Evolutionary conservation across 768 basidiomycete species (phyloP).

Genomic region (Hebeloma cylindrosporum): DNA sequence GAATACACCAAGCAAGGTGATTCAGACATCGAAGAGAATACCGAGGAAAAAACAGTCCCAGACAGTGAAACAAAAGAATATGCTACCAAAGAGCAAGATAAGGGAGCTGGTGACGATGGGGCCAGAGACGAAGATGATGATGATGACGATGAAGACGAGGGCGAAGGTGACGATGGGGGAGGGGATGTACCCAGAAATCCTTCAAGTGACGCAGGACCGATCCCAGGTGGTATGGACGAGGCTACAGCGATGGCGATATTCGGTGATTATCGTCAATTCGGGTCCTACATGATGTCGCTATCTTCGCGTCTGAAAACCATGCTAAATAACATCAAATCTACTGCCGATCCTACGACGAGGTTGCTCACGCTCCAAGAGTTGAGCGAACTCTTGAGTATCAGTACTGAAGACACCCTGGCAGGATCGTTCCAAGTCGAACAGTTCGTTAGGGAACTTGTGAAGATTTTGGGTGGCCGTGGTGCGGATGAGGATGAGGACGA

Average conservation of each 20-base stretch:
- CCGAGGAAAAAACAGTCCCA: conserved; percentile 39
- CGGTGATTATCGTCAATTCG: conserved; percentile 84
- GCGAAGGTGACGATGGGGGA: conserved; percentile 48
- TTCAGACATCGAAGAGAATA: conserved; percentile 45
- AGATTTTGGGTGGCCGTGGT: conserved; percentile 82
- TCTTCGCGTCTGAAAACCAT: conserved; percentile 87
- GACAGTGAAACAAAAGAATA: conserved; percentile 22
- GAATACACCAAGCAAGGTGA: conserved; percentile 47
- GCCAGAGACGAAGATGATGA: conserved; percentile 34
- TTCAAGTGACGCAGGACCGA: conserved; percentile 41
- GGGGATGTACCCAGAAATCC: conserved; percentile 39
- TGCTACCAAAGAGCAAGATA: conserved; percentile 37
- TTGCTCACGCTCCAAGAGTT: conserved; percentile 91
- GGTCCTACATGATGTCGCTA: conserved; percentile 91
- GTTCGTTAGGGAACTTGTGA: conserved; percentile 89
- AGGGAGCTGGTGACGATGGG: conserved; percentile 29
- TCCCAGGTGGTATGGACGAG: conserved; percentile 62
- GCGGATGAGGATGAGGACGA: conserved; percentile 73
- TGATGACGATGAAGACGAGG: conserved; percentile 47
- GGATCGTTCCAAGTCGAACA: conserved; percentile 94
- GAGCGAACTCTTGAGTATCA: conserved; percentile 92
- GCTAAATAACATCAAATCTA: conserved; percentile 83
- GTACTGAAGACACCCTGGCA: conserved; percentile 94
- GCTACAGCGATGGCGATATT: conserved; percentile 76
- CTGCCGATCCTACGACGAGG: conserved; percentile 82